Conservation (phyloP, 2,329 filamentous ascomycete genomes). For the Penicillium sp. region DNA sequence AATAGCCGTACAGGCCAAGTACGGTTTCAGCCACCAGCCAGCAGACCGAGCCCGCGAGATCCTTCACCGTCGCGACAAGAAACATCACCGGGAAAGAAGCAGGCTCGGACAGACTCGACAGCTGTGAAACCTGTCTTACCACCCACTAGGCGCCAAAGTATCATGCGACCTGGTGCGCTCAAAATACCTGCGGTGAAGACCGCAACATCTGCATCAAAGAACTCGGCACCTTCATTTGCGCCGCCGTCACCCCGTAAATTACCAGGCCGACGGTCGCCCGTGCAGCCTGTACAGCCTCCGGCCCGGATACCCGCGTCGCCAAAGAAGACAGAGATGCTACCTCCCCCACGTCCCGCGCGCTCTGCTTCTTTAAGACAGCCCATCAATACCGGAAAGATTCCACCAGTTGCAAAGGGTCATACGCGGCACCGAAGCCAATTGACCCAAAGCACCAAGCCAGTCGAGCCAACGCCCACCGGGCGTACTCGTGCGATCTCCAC, state of each 20-base stretch:
- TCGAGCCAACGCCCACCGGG: constrained; percentile 20
- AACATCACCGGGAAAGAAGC: constrained; percentile 6
- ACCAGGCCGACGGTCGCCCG: constrained; percentile 10
- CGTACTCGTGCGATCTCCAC: constrained; percentile 36
- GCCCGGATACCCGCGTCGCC: constrained; percentile 21
- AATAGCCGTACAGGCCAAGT: constrained; percentile 17
- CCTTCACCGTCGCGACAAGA: constrained; percentile 15
- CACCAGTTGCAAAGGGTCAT: constrained; percentile 28
- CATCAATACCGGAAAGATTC: constrained; percentile 18
- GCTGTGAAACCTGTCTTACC: neutral
- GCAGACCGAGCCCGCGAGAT: constrained; percentile 18
- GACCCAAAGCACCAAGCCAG: constrained; percentile 20
- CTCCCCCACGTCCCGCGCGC: constrained; percentile 35
- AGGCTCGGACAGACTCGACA: constrained; percentile 6
- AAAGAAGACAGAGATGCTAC: constrained; percentile 36
- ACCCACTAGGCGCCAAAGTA: constrained; percentile 30
- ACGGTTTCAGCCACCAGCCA: constrained; percentile 24
- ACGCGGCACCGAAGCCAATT: constrained; percentile 40
- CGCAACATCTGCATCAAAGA: constrained; percentile 19
- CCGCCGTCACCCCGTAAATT: constrained; percentile 28
- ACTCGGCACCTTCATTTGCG: constrained; percentile 17
- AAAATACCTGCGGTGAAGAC: constrained; percentile 21
- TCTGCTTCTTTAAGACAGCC: constrained; percentile 42
- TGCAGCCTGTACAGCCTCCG: constrained; percentile 6
- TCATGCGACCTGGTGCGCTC: constrained; percentile 29